Conservation (phyloP, 1,139 yeast species). For the Trichomonascaceae sp. region DNA sequence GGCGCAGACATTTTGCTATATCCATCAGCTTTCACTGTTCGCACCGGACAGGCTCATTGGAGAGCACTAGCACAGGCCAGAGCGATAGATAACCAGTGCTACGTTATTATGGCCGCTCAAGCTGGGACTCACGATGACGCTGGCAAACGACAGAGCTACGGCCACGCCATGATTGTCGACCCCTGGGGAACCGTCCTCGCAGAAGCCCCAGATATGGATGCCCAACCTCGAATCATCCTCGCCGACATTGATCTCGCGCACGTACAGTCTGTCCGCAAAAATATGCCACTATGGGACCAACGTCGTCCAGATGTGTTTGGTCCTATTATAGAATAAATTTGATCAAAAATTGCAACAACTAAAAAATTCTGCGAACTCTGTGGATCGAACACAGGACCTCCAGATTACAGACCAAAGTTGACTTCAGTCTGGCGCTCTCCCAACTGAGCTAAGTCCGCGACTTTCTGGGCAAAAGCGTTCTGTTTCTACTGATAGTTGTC, state of each 20-base stretch:
- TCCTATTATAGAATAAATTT: slow-evolving; percentile 8
- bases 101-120: slow-evolving; percentile 86
- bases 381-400: slow-evolving; percentile 17
- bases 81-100: slow-evolving; percentile 81
- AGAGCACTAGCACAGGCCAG: slow-evolving; percentile 61
- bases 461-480: no score
- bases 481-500: no score
- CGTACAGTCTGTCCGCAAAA: slow-evolving; percentile 36
- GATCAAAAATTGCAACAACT: no score
- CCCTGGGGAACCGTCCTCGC: slow-evolving; percentile 85
- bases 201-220: slow-evolving; percentile 38
- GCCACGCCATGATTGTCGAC: slow-evolving; percentile 72
- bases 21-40: slow-evolving; percentile 87
- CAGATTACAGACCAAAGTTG: no score
- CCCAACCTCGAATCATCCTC: slow-evolving; percentile 41
- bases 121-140: slow-evolving; percentile 52
- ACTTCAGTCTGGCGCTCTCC: no score
- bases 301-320: slow-evolving; percentile 46
- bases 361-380: slow-evolving; percentile 16
- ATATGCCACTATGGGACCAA: slow-evolving; percentile 70
- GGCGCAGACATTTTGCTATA: slow-evolving; percentile 74
- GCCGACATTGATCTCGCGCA: slow-evolving; percentile 56
- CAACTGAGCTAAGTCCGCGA: no score
- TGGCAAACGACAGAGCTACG: slow-evolving; percentile 48
- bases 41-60: slow-evolving; percentile 92